Base-by-base conservation (phyloP, 345 rosid genomes). In the Dipteronia sinensis region DNA sequence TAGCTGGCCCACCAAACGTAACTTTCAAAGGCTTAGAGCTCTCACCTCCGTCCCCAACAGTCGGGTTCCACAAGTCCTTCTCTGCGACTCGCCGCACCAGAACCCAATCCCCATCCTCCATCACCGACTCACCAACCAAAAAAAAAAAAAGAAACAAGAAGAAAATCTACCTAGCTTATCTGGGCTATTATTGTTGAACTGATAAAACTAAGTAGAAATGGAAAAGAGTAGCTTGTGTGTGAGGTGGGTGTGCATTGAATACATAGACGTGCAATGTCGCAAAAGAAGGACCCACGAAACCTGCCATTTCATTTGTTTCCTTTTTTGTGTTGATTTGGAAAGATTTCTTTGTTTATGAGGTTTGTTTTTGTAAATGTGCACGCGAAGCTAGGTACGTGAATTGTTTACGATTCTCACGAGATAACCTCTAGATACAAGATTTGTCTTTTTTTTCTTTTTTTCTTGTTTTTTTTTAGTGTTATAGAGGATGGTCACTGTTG, bases 1-100 rank as follows among this genome's bases (percentile, higher is more conserved):
- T 81, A 44, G 97, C 93, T 0, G 98, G 97, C 69, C 85, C 97
- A 68, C 59, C 66, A 72, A 94, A 96, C 6, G 85, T 89, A 34
- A 94, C 77, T 83, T 88, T 91, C 73, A 92, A 79, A 10, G 94
- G 90, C 79, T 69, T 80, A 7, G 91, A 82, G 65, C 72, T 80
- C 70, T 74, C 70, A 29, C 76, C 91, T 7, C 77, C 81, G 29
- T 69, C 82, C 68, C 69, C 71, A n/a, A 70, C 62, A 62, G 69
- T 79, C 25, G 93, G 82, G 66, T 42, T 82, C 92, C 91, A 89
- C 68, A 12, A 59, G 69, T 82, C 88, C 75, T 82, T 86, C 78
- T 85, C 90, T 13, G 83, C 23, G 12, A 85, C 84, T 77, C 83
- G 91, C 77, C 82, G 82, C 67, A 84, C 84, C 73, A 87, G 80